Evolutionary conservation across 2,329 filamentous ascomycete genomes (phyloP).

Genomic region (Colletotrichum brevisporum): DNA sequence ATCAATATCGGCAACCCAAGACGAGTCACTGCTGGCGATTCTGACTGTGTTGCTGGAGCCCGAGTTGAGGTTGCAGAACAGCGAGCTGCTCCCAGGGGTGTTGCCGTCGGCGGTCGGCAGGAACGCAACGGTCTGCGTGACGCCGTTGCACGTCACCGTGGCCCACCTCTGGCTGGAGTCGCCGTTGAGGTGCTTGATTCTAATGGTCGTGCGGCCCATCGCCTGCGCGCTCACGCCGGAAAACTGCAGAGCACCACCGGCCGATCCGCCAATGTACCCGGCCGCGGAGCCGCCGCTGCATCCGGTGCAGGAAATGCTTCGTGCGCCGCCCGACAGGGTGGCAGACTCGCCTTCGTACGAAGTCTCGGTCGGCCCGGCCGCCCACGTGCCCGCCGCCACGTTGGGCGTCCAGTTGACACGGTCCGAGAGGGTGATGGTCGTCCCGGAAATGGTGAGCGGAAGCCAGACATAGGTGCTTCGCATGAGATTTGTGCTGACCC

Average conservation of each 20-base stretch:
- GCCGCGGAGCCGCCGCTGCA: constrained; percentile 66
- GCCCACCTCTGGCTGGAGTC: constrained; percentile 67
- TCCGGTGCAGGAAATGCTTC: constrained; percentile 60
- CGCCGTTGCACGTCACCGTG: constrained; percentile 70
- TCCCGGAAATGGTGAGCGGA: constrained; percentile 68
- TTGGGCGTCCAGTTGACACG: constrained; percentile 69
- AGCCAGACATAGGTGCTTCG: constrained; percentile 76
- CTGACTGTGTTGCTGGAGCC: constrained; percentile 64
- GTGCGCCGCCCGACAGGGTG: constrained; percentile 62
- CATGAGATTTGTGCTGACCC: constrained; percentile 71
- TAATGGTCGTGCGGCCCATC: constrained; percentile 64
- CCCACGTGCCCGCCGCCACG: constrained; percentile 58
- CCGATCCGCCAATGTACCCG: constrained; percentile 68
- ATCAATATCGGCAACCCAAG: constrained; percentile 67
- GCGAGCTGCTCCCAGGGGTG: constrained; percentile 56
- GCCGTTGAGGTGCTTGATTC: constrained; percentile 70
- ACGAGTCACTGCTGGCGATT: constrained; percentile 55
- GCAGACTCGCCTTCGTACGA: constrained; percentile 67
- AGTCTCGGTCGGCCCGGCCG: constrained; percentile 60
- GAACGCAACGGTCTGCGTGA: constrained; percentile 66
- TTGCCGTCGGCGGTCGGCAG: constrained; percentile 63
- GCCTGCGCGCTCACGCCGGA: constrained; percentile 57
- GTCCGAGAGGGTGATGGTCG: constrained; percentile 64
- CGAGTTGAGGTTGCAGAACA: constrained; percentile 63
- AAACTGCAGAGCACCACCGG: constrained; percentile 63